These are phyloP conservation scores for Effrenium voratum DNA, from an alignment of 73 alveolate genomes.

Conservation along the genomic window DNA sequence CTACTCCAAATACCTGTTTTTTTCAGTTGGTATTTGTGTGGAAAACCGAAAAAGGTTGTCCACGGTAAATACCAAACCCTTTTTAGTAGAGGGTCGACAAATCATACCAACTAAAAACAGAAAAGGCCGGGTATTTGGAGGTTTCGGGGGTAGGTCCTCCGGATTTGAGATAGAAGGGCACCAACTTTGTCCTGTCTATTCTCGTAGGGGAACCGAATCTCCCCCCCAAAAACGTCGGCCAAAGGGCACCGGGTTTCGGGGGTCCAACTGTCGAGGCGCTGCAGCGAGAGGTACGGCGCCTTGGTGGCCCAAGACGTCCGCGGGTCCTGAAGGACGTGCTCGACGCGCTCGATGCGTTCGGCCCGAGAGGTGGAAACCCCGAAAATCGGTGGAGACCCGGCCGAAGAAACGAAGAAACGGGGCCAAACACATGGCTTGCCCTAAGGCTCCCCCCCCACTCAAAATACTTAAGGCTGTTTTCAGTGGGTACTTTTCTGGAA, in stretches of 20 bases:
- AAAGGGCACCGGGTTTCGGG: neutral
- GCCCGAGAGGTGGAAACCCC: too few species aligned
- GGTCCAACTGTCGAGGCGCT: neutral
- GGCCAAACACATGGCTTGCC: too few species aligned
- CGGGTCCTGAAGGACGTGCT: constrained; percentile 11
- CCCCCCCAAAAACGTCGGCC: neutral
- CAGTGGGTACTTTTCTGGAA: too few species aligned
- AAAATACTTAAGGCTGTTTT: too few species aligned
- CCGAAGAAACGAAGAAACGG: too few species aligned
- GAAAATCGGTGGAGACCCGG: too few species aligned
- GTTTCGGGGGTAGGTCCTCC: neutral
- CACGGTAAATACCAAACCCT: too few species aligned
- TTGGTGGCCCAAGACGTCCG: constrained; percentile 64
- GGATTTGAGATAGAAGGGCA: neutral
- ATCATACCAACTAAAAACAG: neutral
- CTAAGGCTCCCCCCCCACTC: too few species aligned
- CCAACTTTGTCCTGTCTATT: neutral
- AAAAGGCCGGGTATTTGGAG: neutral
- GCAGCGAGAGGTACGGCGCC: constrained; percentile 68
- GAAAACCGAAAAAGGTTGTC: too few species aligned
- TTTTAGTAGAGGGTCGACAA: neutral
- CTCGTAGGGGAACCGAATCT: neutral
- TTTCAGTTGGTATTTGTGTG: neutral
- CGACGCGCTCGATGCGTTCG: too few species aligned
- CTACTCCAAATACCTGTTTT: neutral